Evolutionary conservation across 352 stramenopile species (phyloP).

Genomic region (Blastocystis sp.): DNA sequence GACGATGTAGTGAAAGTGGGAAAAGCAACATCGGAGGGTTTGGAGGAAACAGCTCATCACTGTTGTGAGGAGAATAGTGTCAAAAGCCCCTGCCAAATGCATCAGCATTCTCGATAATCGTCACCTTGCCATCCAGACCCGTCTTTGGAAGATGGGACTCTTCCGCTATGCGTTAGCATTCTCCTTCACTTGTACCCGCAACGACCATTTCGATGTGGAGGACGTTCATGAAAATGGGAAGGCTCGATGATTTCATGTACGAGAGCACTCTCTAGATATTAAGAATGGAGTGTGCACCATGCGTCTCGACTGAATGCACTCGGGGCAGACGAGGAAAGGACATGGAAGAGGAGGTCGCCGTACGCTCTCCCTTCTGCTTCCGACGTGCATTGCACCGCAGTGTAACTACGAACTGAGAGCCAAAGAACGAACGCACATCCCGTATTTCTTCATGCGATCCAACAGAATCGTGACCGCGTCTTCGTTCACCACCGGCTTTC

Average conservation of each 20-base stretch:
- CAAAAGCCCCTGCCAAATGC: not conserved
- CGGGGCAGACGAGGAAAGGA: not conserved
- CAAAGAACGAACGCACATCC: not conserved
- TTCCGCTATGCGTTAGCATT: not conserved
- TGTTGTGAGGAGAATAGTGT: no score
- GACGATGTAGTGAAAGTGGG: not conserved
- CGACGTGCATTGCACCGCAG: not conserved
- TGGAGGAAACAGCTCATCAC: not conserved
- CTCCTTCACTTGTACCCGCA: not conserved
- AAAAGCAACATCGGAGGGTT: not conserved
- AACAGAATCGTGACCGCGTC: conserved; percentile 34
- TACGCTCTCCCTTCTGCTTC: not conserved
- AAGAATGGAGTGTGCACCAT: not conserved
- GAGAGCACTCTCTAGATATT: not conserved
- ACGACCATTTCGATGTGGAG: not conserved
- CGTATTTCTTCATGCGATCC: conserved; percentile 15
- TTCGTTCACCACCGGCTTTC: not conserved
- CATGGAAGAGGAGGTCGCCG: not conserved
- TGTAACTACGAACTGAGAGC: conserved; percentile 5
- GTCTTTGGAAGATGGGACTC: not conserved
- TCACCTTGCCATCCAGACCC: not conserved
- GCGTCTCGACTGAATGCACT: conserved; percentile 2
- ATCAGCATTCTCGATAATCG: not conserved
- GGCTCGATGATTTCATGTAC: not conserved
- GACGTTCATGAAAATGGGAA: not conserved